phyloP scores from a whole-genome alignment of 2,329 filamentous ascomycete genomes.

The Ophiostoma fasciatum region DNA sequence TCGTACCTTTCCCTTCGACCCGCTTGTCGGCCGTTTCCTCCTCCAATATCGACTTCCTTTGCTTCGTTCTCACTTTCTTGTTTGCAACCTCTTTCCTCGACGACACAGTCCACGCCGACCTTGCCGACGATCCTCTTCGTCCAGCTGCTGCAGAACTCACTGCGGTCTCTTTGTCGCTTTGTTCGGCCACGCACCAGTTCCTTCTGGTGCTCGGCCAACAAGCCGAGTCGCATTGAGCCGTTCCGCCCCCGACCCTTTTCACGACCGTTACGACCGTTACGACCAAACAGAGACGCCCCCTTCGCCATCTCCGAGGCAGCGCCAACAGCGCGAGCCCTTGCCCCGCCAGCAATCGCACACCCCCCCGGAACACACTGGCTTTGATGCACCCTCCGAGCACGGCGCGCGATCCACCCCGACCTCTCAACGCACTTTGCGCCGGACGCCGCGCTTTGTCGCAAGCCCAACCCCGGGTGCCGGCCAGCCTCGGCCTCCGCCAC shows the following conservation, averaged over 20 bases:
- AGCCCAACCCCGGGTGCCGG: conserved; percentile 24
- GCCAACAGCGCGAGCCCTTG: conserved; percentile 24
- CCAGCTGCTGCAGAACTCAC: conserved; percentile 5
- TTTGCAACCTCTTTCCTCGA: too few species aligned
- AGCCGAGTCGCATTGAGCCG: conserved; percentile 9
- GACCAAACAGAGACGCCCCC: conserved; percentile 16
- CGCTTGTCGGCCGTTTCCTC: too few species aligned
- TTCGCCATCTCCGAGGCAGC: conserved; percentile 18
- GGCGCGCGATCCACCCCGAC: conserved; percentile 30
- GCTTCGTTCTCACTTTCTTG: background rate
- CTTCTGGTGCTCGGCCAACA: conserved; percentile 9
- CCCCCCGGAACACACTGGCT: conserved; percentile 10
- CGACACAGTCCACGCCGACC: too few species aligned
- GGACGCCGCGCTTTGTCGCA: conserved; percentile 35
- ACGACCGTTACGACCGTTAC: conserved; percentile 42
- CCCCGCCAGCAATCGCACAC: conserved; percentile 21
- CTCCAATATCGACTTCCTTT: background rate
- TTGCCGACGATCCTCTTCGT: too few species aligned
- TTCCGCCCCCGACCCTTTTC: conserved; percentile 14
- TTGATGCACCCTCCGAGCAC: conserved; percentile 4
- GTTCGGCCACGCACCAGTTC: conserved; percentile 8
- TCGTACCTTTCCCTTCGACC: too few species aligned
- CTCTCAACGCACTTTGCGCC: conserved; percentile 33
- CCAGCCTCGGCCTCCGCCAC: background rate
- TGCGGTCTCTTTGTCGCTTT: conserved; percentile 8